phyloP scores from a whole-genome alignment of 2,329 filamentous ascomycete genomes.

The Colletotrichum shisoi region DNA sequence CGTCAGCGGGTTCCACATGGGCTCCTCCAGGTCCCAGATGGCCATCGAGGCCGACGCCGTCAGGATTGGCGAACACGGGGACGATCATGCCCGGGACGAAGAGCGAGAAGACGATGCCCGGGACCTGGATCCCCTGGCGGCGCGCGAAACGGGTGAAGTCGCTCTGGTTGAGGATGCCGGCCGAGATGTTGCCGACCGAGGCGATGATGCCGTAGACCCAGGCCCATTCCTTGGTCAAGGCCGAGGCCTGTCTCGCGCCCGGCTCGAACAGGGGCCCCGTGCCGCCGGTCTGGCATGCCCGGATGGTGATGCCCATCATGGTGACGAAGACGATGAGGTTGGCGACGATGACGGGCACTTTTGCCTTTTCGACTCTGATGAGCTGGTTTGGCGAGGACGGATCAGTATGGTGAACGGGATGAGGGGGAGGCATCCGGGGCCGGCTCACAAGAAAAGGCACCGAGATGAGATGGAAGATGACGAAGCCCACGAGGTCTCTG shows the following conservation, averaged over 20 bases:
- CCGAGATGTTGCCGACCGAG: constrained; percentile 44
- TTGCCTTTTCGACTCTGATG: constrained; percentile 60
- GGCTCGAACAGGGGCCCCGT: constrained; percentile 54
- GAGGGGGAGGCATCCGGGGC: not conserved
- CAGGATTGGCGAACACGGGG: constrained; percentile 42
- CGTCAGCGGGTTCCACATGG: constrained; percentile 44
- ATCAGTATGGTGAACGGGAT: not conserved
- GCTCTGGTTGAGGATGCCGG: constrained; percentile 45
- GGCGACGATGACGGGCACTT: constrained; percentile 55
- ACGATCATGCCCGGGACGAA: constrained; percentile 45
- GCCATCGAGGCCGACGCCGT: constrained; percentile 44
- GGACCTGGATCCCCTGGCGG: constrained; percentile 40
- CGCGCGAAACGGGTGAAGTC: constrained; percentile 46
- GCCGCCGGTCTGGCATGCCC: constrained; percentile 54
- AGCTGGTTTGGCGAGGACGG: constrained; percentile 31
- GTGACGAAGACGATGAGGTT: constrained; percentile 54
- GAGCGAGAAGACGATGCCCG: constrained; percentile 44
- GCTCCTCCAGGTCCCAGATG: constrained; percentile 42
- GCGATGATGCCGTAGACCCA: constrained; percentile 47
- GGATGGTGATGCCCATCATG: constrained; percentile 60
- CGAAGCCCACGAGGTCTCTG: constrained; percentile 58
- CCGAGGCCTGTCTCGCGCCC: constrained; percentile 39
- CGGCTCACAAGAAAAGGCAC: constrained; percentile 54
- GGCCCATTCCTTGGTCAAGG: constrained; percentile 43
- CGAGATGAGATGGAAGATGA: constrained; percentile 61